Percentiles rank a stretch among this genome's conserved stretches.
Evolutionary conservation across 2,329 filamentous ascomycete species (phyloP).

Genomic region (Scortechinia acanthostroma): DNA sequence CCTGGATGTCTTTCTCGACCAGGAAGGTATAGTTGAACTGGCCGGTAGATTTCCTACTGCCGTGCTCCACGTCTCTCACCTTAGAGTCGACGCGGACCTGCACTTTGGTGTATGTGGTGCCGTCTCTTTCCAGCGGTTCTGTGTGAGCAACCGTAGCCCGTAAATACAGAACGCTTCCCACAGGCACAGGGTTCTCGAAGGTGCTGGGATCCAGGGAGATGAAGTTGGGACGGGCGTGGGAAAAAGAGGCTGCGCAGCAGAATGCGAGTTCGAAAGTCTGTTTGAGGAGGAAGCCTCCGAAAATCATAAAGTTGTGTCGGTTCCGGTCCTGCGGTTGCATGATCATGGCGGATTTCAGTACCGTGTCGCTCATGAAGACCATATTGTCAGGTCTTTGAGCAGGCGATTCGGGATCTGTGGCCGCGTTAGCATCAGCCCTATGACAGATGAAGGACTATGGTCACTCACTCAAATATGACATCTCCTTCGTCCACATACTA

Average conservation of each 20-base stretch:
- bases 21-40: constrained; percentile 70
- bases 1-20: constrained; percentile 55
- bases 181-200: constrained; percentile 67
- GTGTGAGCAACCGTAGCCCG: constrained; percentile 64
- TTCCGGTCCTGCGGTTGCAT: constrained; percentile 70
- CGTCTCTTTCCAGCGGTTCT: constrained; percentile 36
- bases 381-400: constrained; percentile 46
- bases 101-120: constrained; percentile 44
- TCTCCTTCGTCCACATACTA: constrained; percentile 60
- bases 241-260: constrained; percentile 62
- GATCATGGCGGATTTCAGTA: constrained; percentile 59
- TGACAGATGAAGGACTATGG: neutral
- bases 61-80: constrained; percentile 64
- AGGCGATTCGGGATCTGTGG: constrained; percentile 41
- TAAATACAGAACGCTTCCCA: constrained; percentile 64
- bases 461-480: constrained; percentile 45
- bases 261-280: constrained; percentile 69
- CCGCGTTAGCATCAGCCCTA: constrained; percentile 3
- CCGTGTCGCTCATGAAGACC: constrained; percentile 53
- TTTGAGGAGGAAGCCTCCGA: constrained; percentile 65
- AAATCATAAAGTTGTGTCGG: constrained; percentile 69
- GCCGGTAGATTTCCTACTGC: constrained; percentile 58
- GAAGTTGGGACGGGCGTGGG: constrained; percentile 61
- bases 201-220: constrained; percentile 64
- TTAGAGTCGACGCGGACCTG: constrained; percentile 64